Evolutionary conservation across 202 grass and related monocot species (phyloP).

Genomic region (Bolboschoenoplectus hybrid): DNA sequence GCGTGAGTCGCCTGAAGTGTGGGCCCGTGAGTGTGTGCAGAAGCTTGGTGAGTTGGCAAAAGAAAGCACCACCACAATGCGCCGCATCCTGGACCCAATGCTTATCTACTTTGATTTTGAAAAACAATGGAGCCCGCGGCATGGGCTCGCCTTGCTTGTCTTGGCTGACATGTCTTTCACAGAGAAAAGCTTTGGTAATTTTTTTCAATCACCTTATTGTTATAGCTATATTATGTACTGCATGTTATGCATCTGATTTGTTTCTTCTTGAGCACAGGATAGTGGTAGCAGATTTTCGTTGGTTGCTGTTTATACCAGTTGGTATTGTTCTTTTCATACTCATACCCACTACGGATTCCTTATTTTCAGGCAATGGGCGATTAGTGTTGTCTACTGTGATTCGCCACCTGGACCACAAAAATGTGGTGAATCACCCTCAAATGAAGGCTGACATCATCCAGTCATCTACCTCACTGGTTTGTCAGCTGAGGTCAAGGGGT

Average conservation of each 20-base stretch:
- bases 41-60: constrained; percentile 91
- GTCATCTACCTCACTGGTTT: constrained; percentile 66
- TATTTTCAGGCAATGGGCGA: constrained; percentile 68
- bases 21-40: constrained; percentile 81
- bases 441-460: constrained; percentile 92
- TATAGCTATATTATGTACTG: neutral
- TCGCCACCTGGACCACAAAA: constrained; percentile 93
- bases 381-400: constrained; percentile 78
- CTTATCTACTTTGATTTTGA: constrained; percentile 74
- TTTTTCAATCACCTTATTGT: neutral
- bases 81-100: constrained; percentile 82
- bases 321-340: neutral
- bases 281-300: neutral
- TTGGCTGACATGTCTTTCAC: constrained; percentile 81
- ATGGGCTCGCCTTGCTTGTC: constrained; percentile 80
- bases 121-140: constrained; percentile 71
- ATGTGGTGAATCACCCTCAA: constrained; percentile 58
- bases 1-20: constrained; percentile 75
- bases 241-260: constrained; percentile 9
- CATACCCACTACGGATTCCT: neutral
- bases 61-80: constrained; percentile 82
- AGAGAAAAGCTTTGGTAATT: constrained; percentile 76
- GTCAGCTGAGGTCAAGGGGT: constrained; percentile 64
- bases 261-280: constrained; percentile 2
- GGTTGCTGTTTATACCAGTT: neutral